These are phyloP conservation scores for Bertia moriformis DNA, from an alignment of 2,329 filamentous ascomycete species.

Conservation along the genomic window DNA sequence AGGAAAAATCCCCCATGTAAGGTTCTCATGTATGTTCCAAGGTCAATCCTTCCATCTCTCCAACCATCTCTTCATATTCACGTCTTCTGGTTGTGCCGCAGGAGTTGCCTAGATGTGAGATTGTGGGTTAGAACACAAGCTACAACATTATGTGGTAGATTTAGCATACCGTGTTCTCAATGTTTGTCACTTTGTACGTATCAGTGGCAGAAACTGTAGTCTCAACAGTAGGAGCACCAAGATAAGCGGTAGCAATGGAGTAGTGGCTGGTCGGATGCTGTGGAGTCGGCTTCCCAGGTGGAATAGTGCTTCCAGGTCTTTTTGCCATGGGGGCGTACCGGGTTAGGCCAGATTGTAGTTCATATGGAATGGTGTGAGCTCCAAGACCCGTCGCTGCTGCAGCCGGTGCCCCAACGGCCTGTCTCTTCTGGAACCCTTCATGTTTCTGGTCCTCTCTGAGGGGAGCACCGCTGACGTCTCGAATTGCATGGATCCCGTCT, in stretches of 20 bases:
- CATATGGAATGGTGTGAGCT: neutral
- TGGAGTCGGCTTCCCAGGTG: neutral
- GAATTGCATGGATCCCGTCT: slow-evolving; percentile 8
- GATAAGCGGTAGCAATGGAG: neutral
- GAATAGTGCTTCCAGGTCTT: neutral
- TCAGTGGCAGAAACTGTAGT: neutral
- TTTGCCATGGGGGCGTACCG: neutral
- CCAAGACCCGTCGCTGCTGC: too few relatives aligned
- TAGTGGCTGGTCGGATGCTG: neutral
- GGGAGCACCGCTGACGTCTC: neutral
- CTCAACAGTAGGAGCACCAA: neutral
- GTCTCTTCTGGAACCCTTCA: neutral
- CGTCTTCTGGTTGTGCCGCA: neutral
- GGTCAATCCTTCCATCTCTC: slow-evolving; percentile 1
- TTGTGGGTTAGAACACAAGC: neutral
- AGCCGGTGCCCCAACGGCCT: neutral
- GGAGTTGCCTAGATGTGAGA: neutral
- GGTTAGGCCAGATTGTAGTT: neutral
- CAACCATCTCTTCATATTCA: neutral
- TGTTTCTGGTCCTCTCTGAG: neutral
- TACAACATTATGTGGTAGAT: too few relatives aligned
- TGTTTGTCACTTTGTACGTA: neutral
- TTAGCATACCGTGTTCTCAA: slow-evolving; percentile 1
- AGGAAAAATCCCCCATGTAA: too few relatives aligned
- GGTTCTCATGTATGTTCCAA: neutral